Base-by-base conservation (phyloP, 2,329 filamentous ascomycete genomes). In the Aureobasidium sp. region DNA sequence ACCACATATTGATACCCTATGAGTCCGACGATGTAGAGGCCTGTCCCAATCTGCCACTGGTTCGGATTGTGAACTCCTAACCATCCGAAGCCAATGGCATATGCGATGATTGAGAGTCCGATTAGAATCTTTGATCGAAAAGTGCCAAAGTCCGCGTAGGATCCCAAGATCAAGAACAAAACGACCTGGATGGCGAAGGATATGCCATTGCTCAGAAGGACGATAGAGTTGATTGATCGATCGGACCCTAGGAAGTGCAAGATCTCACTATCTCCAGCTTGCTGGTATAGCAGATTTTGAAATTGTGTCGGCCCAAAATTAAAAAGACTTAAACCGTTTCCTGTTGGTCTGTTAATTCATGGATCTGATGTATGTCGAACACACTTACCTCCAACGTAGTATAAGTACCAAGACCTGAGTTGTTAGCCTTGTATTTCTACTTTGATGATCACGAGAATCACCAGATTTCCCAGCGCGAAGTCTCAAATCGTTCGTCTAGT, bases 181-280 rank as follows among this genome's bases (percentile, higher is more conserved):
- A 83, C 77, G 32, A 85, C 81, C 69, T 89, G 86, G 39, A 87
- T 80, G 1, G 85, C 84, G 69, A 89, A 89, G n/a, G 81, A 85
- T 61, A 88, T 83, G 59, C 86, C 86, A 67, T 88, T 88, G 69
- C 79, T 79, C 0, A 87, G 75, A 8, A 89, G 75, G 4, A 89
- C 83, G 59, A 88, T 85, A 62, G 81, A 85, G 70, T 86, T 85
- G 67, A 86, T 81, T n/a, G 82, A 83, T 59, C 84, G 79, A 29
- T 78, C 71, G 41, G 74, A 74, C 13, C 85, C 85, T 1, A 81
- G 79, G 64, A 88, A 87, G 2, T 68, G 66, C 27, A 88, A 71
- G 1, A 81, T 75, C 1, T 77, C 79, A 10, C 75, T 76, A 52
- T 82, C 76, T 9, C 81, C 79, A 4, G 83, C 84, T 0, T 85